Percentiles rank a stretch among this genome's conserved stretches.
phyloP scores from a whole-genome alignment of 495 filamentous ascomycete genomes.

The Xylaria scruposa region DNA sequence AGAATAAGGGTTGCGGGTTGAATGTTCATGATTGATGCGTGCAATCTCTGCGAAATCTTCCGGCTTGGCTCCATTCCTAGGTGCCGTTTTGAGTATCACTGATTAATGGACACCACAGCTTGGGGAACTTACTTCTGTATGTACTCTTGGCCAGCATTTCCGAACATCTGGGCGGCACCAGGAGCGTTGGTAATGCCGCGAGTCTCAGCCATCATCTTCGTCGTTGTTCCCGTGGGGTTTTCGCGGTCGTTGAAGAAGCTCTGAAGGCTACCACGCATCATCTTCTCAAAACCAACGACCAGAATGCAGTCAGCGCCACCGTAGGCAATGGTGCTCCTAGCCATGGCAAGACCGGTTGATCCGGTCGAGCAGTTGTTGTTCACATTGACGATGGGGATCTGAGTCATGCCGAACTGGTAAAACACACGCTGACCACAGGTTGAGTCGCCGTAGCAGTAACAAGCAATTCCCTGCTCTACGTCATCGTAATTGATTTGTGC shows the following conservation, averaged over 20 bases:
- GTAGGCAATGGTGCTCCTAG: constrained; percentile 76
- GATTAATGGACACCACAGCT: background rate
- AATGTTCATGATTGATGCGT: constrained; percentile 93
- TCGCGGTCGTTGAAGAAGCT: constrained; percentile 79
- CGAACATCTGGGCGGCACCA: constrained; percentile 90
- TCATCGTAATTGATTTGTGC: constrained; percentile 96
- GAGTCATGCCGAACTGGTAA: constrained; percentile 98
- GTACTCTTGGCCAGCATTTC: constrained; percentile 92
- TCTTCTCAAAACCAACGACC: constrained; percentile 97
- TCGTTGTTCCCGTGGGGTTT: constrained; percentile 74
- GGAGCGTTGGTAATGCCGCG: constrained; percentile 81
- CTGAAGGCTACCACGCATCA: constrained; percentile 88
- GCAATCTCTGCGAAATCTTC: constrained; percentile 96
- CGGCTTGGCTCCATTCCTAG: constrained; percentile 78
- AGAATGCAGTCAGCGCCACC: constrained; percentile 85
- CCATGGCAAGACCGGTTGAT: constrained; percentile 85
- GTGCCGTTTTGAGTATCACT: constrained; percentile 8
- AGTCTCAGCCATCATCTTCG: constrained; percentile 81
- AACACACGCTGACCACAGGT: constrained; percentile 97
- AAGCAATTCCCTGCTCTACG: constrained; percentile 94
- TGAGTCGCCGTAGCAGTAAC: constrained; percentile 95
- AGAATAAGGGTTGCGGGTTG: constrained; percentile 90
- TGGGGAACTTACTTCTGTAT: constrained; percentile 78
- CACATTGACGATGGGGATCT: constrained; percentile 95
- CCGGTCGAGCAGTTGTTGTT: constrained; percentile 99